Base-by-base conservation (phyloP, 345 rosid genomes). In the Noccaea bulbosa region DNA sequence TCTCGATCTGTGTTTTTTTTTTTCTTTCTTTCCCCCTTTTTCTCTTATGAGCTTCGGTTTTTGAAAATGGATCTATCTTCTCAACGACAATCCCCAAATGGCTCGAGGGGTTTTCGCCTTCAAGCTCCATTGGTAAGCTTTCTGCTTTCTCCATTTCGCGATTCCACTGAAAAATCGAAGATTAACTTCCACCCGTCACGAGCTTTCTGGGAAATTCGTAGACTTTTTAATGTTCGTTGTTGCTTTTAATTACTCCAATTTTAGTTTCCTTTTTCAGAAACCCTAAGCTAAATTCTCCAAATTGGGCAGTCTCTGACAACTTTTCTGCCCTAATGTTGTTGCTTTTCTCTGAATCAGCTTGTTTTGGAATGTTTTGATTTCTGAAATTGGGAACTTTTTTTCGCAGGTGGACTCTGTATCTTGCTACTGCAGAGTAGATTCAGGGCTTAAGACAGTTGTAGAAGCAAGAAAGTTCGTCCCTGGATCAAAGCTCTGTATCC, bases 401-500 rank as follows among this genome's bases (percentile, higher is more conserved):
- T 2, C 24, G 82, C 85, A 93, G 98, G 98, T 93, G 65, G 98
- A 93, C 76, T 93, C 98, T 39, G 93, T 87, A 57, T 91, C 97
- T 58, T 93, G 98, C 74, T 91, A 91, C 60, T 93, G 98, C 79
- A 88, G 77, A 83, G 98, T 93, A 67, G 98, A 93, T 81, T 73
- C 96, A 20, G 93, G 98, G 38, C 81, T 91, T 33, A 93, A 88
- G 67, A 87, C 97, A 2, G 96, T 93, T 70, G 98, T 83, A 4
- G 98, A 92, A 71, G 97, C 97, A 17, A 87, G 98, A 70, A 93
- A 90, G 68, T 90, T 93, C 72, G 97, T 93, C 59, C 98, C 96
- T 5, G 97, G 98, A 9, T 88, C 98, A 16, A 93, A 90, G 82
- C 88, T 88, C 64, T 93, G 98, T 74, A 87, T 93, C 56, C 97